phyloP scores from a whole-genome alignment of 805 yeast genomes.

The Groenewaldozyma salmanticensis region DNA sequence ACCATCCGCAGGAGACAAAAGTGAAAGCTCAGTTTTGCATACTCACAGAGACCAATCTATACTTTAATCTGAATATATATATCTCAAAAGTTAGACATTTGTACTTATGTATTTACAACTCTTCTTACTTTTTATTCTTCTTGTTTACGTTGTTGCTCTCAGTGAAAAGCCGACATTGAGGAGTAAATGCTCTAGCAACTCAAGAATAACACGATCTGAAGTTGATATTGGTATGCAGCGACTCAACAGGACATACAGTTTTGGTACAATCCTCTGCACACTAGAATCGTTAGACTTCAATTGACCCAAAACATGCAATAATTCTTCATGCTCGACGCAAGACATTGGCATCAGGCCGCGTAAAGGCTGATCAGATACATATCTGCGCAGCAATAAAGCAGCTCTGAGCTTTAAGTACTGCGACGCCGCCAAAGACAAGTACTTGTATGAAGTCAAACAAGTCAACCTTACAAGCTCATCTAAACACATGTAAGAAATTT shows the following conservation, averaged over 20 bases:
- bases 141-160: no score
- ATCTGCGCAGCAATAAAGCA: constrained; percentile 52
- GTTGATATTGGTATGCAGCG: constrained; percentile 7
- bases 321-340: constrained; percentile 52
- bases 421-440: constrained; percentile 25
- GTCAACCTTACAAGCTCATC: constrained; percentile 39
- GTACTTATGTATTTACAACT: background rate
- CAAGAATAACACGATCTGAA: constrained; percentile 5
- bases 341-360: constrained; percentile 58
- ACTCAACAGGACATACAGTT: constrained; percentile 9
- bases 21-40: no score
- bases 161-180: background rate
- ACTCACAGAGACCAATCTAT: background rate
- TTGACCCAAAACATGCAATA: constrained; percentile 26
- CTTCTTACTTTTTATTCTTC: no score
- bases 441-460: constrained; percentile 16
- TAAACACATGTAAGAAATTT: constrained; percentile 49
- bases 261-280: background rate
- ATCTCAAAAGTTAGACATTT: background rate
- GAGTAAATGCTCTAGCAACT: constrained; percentile 5
- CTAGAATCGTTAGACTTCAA: constrained; percentile 7
- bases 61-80: background rate
- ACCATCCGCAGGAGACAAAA: no score
- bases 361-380: constrained; percentile 52
- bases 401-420: constrained; percentile 49